These are phyloP conservation scores for Eucalyptus rudis DNA, from an alignment of 345 rosid species.

Conservation along the genomic window DNA sequence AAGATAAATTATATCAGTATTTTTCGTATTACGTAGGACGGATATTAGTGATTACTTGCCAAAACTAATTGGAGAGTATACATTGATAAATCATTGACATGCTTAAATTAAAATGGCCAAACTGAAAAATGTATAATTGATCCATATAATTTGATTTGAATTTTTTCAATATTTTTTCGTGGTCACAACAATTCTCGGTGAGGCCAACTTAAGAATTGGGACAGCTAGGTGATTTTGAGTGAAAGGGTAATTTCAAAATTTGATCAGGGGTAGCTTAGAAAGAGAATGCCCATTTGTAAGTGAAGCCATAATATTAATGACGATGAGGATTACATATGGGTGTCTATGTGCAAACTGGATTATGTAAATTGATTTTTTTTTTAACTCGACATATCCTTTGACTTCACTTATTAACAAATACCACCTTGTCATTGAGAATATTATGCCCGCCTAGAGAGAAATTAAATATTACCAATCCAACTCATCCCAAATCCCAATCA, in stretches of 20 bases:
- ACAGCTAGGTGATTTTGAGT: neutral
- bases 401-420: neutral
- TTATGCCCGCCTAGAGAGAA: neutral
- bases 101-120: neutral
- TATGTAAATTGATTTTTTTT: neutral
- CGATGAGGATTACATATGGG: neutral
- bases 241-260: neutral
- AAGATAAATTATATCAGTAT: fast-evolving
- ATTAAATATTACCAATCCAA: neutral
- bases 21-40: fast-evolving
- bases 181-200: neutral
- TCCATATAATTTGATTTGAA: fast-evolving
- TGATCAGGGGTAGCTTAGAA: neutral
- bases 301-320: neutral
- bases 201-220: neutral
- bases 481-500: neutral
- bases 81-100: neutral
- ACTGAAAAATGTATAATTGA: fast-evolving
- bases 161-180: neutral
- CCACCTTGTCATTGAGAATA: neutral
- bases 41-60: fast-evolving
- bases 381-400: neutral
- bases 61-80: fast-evolving
- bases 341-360: neutral
- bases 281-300: neutral